Base-by-base conservation (phyloP, 108 stramenopile genomes). In the Parietichytrium sp. region DNA sequence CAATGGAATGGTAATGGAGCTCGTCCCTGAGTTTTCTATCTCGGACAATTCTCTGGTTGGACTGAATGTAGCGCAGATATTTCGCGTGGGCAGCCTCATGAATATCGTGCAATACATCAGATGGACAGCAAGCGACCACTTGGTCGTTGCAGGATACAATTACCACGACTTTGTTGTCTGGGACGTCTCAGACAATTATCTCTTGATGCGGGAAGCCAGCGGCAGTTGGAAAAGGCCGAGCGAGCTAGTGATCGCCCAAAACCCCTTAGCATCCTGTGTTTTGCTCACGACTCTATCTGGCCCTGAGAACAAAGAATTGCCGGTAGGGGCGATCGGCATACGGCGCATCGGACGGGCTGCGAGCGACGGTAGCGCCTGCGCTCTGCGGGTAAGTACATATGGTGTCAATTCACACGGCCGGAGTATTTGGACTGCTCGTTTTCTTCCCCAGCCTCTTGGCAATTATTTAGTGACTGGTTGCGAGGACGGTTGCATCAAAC, bases 401-500 rank as follows among this genome's bases (percentile, higher is more conserved):
- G n/a, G n/a, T n/a, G n/a, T n/a, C n/a, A n/a, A n/a, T n/a, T n/a
- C n/a, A n/a, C 61, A 72, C 20, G 45, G 61, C 42, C 61, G 61
- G 15, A 72, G 61, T 25, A 38, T 45, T 7, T 72, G 61, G 61
- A 42, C 45, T 7, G 33, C 61, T 7, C 61, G 20, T 0, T 72
- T 33, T 33, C 61, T 72, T 10, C 61, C 61, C 13, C 25, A 23
- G 23, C 18, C 7, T 16, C 42, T 27, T 16, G 16, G 12, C 15
- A 25, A 72, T 27, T 25, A 45, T 42, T 15, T 47, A 6, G 25
- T 72, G 10, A 42, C 45, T 27, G 61, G 61, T 10, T 72, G 61
- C 42, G 61, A 72, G 20, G 61, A 72, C 20, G 61, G 61, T 23
- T n/a, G n/a, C n/a, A n/a, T n/a, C n/a, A n/a, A n/a, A n/a, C n/a